phyloP scores from a whole-genome alignment of 805 yeast species.

The Lipomyces yamadae region DNA sequence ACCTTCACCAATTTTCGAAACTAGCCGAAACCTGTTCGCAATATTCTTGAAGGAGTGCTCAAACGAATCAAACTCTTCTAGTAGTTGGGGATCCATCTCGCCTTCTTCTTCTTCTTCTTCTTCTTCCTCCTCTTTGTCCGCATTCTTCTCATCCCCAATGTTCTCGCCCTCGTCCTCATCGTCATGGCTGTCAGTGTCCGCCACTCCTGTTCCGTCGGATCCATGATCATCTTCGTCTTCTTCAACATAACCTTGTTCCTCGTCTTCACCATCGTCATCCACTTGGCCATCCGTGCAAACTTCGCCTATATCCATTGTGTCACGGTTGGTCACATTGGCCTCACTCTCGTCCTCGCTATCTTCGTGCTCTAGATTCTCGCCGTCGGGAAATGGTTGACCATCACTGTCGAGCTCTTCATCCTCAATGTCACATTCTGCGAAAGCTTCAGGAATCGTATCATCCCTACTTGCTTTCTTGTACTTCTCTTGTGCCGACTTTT shows the following conservation, averaged over 20 bases:
- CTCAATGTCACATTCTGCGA: background rate
- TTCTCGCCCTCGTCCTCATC: conserved; percentile 12
- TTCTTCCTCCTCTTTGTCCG: conserved; percentile 13
- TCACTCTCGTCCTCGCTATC: conserved; percentile 9
- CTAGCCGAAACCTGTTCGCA: conserved; percentile 53
- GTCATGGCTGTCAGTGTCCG: background rate
- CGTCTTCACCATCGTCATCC: conserved; percentile 7
- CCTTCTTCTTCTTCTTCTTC: conserved; percentile 22
- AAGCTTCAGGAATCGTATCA: background rate
- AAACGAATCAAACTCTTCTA: conserved; percentile 63
- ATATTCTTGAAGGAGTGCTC: conserved; percentile 61
- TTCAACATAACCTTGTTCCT: conserved; percentile 12
- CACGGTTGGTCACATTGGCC: background rate
- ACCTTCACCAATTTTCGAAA: conserved; percentile 64
- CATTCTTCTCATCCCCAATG: conserved; percentile 17
- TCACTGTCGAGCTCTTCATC: conserved; percentile 14
- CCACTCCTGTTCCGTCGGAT: conserved; percentile 16
- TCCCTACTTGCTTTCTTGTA: background rate
- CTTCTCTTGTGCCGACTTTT: background rate
- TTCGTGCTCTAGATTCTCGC: conserved; percentile 2
- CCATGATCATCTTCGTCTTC: conserved; percentile 22
- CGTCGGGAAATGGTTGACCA: background rate
- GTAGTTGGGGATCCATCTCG: conserved; percentile 51
- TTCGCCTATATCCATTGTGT: background rate
- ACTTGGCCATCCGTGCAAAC: background rate